Evolutionary conservation across 2,329 filamentous ascomycete species (phyloP).

Genomic region (Fusarium nelsonii): DNA sequence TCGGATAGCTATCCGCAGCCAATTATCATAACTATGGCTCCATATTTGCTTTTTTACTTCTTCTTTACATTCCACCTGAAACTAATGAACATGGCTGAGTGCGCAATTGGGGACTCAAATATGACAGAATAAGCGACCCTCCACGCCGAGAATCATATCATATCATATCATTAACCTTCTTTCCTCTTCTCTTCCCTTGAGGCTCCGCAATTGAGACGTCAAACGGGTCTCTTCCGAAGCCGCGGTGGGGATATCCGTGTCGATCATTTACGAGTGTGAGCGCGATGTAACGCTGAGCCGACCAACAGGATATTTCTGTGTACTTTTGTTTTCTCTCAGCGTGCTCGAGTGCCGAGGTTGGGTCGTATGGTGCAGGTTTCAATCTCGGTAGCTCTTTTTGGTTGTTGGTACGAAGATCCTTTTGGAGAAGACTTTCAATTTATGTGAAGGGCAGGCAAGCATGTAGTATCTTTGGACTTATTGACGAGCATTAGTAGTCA

Average conservation of each 20-base stretch:
- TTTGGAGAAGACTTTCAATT: not conserved
- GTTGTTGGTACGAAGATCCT: not conserved
- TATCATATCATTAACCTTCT: not conserved
- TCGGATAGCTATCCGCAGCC: not conserved
- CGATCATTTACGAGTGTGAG: slow-evolving; percentile 6
- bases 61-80: not conserved
- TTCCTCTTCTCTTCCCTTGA: not conserved
- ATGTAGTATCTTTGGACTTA: not conserved
- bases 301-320: not conserved
- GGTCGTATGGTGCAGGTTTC: not conserved
- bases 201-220: slow-evolving; percentile 1
- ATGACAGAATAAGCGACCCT: not conserved
- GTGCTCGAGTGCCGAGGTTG: not conserved
- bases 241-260: not conserved
- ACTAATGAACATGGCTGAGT: not conserved
- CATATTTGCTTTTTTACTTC: slow-evolving; percentile 4
- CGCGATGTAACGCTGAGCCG: slow-evolving; percentile 3
- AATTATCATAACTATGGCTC: not conserved
- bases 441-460: too few relatives aligned
- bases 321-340: not conserved
- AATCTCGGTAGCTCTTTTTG: slow-evolving; percentile 1
- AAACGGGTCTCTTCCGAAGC: slow-evolving; percentile 2
- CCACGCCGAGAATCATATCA: not conserved
- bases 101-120: not conserved
- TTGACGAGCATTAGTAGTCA: not conserved